phyloP scores from a whole-genome alignment of 2,329 filamentous ascomycete species.

The Calonectria pseudoturangicola region DNA sequence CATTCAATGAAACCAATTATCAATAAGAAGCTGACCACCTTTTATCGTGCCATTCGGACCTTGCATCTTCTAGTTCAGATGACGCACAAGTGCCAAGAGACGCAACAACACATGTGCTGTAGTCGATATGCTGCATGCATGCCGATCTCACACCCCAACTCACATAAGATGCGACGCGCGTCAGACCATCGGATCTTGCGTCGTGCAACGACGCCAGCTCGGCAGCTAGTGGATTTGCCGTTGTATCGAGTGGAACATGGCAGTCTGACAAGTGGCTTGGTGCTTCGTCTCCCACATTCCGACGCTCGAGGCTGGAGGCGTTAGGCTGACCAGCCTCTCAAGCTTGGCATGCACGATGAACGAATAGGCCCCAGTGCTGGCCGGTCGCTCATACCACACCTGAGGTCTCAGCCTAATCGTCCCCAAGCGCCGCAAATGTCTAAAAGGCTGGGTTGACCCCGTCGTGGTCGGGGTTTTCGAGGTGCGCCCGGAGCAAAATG shows the following conservation, averaged over 20 bases:
- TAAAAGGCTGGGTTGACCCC: conserved; percentile 57
- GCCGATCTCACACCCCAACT: neutral
- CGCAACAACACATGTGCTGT: neutral
- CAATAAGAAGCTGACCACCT: conserved; percentile 6
- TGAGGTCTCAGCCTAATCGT: neutral
- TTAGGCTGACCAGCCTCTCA: neutral
- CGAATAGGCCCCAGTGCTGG: too few relatives aligned
- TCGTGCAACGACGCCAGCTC: conserved; percentile 13
- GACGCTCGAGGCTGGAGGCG: conserved; percentile 9
- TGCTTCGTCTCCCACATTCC: conserved; percentile 21
- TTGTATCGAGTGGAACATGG: conserved; percentile 9
- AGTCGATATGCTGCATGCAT: neutral
- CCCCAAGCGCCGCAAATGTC: neutral
- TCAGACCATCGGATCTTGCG: conserved; percentile 15
- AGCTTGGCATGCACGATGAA: neutral
- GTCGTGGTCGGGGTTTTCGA: conserved; percentile 54
- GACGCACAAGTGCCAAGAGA: conserved; percentile 16
- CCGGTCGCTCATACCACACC: neutral
- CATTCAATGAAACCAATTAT: neutral
- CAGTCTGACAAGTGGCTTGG: conserved; percentile 13
- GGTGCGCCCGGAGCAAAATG: conserved; percentile 55
- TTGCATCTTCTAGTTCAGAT: conserved; percentile 13
- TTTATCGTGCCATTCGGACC: neutral
- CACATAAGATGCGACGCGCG: conserved; percentile 2
- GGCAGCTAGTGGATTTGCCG: neutral